phyloP scores from a whole-genome alignment of 2,329 filamentous ascomycete species.

The Beauveria asiatica region DNA sequence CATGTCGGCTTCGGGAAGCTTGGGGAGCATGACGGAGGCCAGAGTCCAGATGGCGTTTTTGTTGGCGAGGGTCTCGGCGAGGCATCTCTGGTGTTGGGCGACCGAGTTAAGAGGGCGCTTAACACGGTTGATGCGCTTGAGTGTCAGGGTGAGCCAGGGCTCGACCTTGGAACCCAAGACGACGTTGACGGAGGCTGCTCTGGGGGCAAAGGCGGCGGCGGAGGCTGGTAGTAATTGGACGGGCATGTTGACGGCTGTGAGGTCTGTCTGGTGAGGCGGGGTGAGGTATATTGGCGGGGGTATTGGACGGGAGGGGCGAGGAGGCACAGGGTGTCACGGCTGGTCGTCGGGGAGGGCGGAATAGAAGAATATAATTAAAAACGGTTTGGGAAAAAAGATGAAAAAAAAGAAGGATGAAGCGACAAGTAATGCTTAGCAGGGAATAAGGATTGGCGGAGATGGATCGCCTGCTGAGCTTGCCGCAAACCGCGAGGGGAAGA shows the following conservation, averaged over 20 bases:
- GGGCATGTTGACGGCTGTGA: slow-evolving; percentile 56
- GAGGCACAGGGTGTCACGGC: slow-evolving; percentile 14
- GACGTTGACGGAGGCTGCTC: slow-evolving; percentile 83
- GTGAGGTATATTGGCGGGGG: slow-evolving; percentile 16
- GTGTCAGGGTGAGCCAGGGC: slow-evolving; percentile 90
- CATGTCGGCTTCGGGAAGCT: slow-evolving; percentile 77
- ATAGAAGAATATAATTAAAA: slow-evolving; percentile 17
- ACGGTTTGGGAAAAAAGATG: slow-evolving; percentile 22
- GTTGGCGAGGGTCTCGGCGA: slow-evolving; percentile 89
- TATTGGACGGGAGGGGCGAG: slow-evolving; percentile 15
- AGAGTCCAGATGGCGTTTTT: slow-evolving; percentile 90
- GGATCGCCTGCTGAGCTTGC: slow-evolving; percentile 51
- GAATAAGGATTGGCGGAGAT: slow-evolving; percentile 17
- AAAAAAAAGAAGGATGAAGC: slow-evolving; percentile 37
- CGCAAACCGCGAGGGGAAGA: slow-evolving; percentile 30
- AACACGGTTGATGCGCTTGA: slow-evolving; percentile 93
- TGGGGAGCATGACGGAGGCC: slow-evolving; percentile 85
- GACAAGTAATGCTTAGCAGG: slow-evolving; percentile 42
- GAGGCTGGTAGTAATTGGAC: slow-evolving; percentile 90
- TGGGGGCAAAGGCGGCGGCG: slow-evolving; percentile 89
- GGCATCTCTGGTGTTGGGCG: slow-evolving; percentile 86
- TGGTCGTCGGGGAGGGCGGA: neutral
- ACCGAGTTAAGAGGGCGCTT: slow-evolving; percentile 97
- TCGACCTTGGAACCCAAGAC: slow-evolving; percentile 88
- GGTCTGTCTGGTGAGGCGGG: slow-evolving; percentile 6